phyloP scores from a whole-genome alignment of 2,329 filamentous ascomycete species.

The Cordyceps cicadae region DNA sequence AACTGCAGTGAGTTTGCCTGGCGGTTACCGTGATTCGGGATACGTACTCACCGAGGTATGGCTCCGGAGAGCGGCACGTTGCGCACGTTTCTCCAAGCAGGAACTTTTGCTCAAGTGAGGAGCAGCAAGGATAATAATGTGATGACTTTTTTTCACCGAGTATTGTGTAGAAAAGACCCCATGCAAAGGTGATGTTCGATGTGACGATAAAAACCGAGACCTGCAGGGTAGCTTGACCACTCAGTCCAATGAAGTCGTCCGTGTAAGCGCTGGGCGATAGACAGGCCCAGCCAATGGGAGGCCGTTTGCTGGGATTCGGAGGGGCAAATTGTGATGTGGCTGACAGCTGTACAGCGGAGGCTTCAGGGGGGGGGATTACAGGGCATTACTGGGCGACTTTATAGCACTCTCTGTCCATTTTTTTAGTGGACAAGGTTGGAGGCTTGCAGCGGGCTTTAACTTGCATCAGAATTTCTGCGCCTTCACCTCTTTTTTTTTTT shows the following conservation, averaged over 20 bases:
- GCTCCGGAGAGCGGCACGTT: neutral
- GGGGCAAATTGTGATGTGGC: conserved; percentile 14
- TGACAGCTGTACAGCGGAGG: neutral
- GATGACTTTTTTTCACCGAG: neutral
- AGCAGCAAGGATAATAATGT: neutral
- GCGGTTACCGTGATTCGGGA: neutral
- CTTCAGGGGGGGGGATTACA: neutral
- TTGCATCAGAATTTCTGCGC: too few relatives aligned
- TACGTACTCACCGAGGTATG: neutral
- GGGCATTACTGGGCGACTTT: too few relatives aligned
- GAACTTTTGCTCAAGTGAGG: conserved; percentile 28
- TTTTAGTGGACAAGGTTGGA: neutral
- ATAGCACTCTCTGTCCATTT: too few relatives aligned
- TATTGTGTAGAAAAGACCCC: neutral
- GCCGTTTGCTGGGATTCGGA: neutral
- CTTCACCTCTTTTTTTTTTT: too few relatives aligned
- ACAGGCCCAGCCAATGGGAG: neutral
- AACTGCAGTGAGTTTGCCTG: neutral
- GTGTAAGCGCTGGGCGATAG: conserved; percentile 5
- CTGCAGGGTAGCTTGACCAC: neutral
- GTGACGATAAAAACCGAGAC: conserved; percentile 2
- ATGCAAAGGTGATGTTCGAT: neutral
- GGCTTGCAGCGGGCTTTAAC: neutral
- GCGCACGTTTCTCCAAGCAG: neutral
- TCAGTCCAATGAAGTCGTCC: conserved; percentile 3